Evolutionary conservation across 805 yeast species (phyloP), one percentile per base, ranked within the genome.

Genomic region (Lipomyces kockii): DNA sequence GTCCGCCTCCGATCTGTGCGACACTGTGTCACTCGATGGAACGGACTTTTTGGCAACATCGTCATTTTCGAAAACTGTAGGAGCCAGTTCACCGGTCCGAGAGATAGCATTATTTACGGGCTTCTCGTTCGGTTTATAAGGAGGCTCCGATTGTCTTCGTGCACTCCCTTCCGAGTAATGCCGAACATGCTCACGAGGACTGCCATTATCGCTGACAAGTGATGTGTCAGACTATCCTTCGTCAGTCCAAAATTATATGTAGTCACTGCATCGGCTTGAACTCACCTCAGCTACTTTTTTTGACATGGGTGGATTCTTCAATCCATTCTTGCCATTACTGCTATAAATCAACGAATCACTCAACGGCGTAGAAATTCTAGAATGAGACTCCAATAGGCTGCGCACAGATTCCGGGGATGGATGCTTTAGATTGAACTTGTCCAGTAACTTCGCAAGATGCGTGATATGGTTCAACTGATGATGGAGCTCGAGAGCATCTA

Each of bases 381-480:
- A 32, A 0, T 46, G 59, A 17, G 43, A 25, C 25, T 32, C 59
- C 20, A 56, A 20, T 27, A 32, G 20, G 59, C 37, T 32, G 6
- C 37, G 43, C 14, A 34, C 25, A 11, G 43, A 20, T 20, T 8
- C 22, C 20, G 37, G 59, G 1, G 43, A 20, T 7, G 65, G 63
- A 59, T 62, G 60, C 2, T 61, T 43, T 32, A 25, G 12, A 43
- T 67, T 67, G 39, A 67, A 64, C 29, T 29, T 55, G 46, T 61
- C 68, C 32, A 65, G 64, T n/a, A 67, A 58, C 51, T 66, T 57
- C 1, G 69, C 71, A 46, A 65, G 37, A 32, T 57, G 68, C 12
- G 62, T 52, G 35, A 62, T 46, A 43, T 60, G 66, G 55, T 52
- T 54, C 9, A 59, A 32, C 20, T 53, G 61, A 12, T 54, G 60